These are phyloP conservation scores for Fusarium sp. DNA, from an alignment of 2,329 filamentous ascomycete genomes.

Conservation along the genomic window DNA sequence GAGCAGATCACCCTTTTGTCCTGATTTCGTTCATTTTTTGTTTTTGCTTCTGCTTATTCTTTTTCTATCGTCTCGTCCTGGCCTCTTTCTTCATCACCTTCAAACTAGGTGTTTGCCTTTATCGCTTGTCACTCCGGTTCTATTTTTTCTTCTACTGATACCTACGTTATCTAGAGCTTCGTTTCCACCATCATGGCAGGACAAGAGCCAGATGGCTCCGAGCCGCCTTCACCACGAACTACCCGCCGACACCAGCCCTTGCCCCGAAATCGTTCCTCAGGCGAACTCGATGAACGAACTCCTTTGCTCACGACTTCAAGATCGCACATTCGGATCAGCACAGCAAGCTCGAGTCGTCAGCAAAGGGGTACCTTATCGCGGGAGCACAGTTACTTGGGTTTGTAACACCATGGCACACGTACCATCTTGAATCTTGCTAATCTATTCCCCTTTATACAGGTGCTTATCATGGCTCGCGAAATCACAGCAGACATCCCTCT, in stretches of 20 bases:
- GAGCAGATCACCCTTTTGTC: conserved; percentile 9
- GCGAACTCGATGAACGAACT: conserved; percentile 57
- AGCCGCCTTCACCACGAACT: conserved; percentile 50
- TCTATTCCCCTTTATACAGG: conserved; percentile 43
- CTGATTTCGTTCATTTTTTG: neutral
- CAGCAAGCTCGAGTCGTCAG: conserved; percentile 44
- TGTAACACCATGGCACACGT: neutral
- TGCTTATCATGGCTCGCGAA: conserved; percentile 53
- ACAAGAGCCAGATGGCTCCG: conserved; percentile 46
- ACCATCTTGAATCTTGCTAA: conserved; percentile 17
- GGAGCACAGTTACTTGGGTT: conserved; percentile 60
- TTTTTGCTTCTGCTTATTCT: neutral
- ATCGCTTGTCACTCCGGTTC: conserved; percentile 1
- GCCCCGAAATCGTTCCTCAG: conserved; percentile 45
- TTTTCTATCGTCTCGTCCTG: conserved; percentile 10
- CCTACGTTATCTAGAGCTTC: neutral
- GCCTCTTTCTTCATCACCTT: neutral
- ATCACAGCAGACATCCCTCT: conserved; percentile 69
- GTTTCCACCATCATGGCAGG: conserved; percentile 47
- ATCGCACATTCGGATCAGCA: conserved; percentile 56
- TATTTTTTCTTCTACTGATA: neutral
- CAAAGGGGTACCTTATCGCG: conserved; percentile 46
- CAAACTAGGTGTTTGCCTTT: neutral
- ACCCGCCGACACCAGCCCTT: conserved; percentile 44
- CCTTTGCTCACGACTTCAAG: conserved; percentile 56